These are phyloP conservation scores for Botrytis hyacinthi DNA, from an alignment of 2,329 filamentous ascomycete species.

Conservation along the genomic window DNA sequence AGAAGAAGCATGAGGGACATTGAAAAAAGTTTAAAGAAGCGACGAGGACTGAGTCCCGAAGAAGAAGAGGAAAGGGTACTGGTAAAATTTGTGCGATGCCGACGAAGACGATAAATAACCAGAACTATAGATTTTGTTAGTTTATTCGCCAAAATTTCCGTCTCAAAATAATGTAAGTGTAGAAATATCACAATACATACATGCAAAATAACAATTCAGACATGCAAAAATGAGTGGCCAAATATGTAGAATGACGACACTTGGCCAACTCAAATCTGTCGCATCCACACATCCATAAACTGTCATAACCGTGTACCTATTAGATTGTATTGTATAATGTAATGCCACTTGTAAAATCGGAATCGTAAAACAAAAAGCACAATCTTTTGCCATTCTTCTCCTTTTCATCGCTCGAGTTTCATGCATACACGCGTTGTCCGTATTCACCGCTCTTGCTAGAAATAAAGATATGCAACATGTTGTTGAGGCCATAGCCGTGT, in stretches of 20 bases:
- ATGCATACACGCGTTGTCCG: conserved; percentile 51
- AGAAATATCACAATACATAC: conserved; percentile 43
- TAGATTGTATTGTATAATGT: conserved; percentile 59
- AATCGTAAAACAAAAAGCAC: conserved; percentile 53
- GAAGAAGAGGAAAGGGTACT: conserved; percentile 51
- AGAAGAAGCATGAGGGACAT: conserved; percentile 52
- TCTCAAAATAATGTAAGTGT: not conserved
- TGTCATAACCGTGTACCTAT: conserved; percentile 56
- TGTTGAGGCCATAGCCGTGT: conserved; percentile 51
- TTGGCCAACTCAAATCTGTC: conserved; percentile 57
- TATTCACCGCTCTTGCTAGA: conserved; percentile 60
- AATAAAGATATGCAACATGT: conserved; percentile 58
- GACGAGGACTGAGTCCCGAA: conserved; percentile 54
- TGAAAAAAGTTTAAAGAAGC: conserved; percentile 60
- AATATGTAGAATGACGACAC: conserved; percentile 51
- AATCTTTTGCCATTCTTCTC: conserved; percentile 49
- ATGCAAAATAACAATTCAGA: conserved; percentile 54
- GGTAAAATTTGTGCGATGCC: conserved; percentile 58
- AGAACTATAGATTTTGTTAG: conserved; percentile 45
- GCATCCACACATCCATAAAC: conserved; percentile 58
- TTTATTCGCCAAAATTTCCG: rapidly evolving
- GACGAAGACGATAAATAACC: conserved; percentile 58
- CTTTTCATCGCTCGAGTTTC: conserved; percentile 49
- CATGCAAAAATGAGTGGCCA: conserved; percentile 56
- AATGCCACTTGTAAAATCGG: conserved; percentile 54